Base-by-base conservation (phyloP, 352 stramenopile species). In the Phytophthora podocarpi region DNA sequence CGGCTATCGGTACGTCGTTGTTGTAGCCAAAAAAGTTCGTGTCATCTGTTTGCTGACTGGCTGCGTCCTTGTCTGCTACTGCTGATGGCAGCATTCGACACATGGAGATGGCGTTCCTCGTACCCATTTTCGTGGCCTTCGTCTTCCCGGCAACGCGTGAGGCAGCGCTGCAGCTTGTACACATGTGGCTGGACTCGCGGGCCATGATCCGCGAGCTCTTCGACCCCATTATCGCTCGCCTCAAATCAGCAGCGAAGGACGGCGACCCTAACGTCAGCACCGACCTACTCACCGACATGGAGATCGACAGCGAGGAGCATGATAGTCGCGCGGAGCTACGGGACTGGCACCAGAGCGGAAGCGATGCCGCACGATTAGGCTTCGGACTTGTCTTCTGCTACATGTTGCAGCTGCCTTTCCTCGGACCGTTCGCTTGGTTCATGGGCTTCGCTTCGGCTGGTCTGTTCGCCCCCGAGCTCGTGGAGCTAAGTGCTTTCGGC, bases 401-500 rank as follows among this genome's bases (percentile, higher is more conserved):
- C 42, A 60, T 90, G 30, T 41, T 89, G 16, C 70, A 88, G 42
- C 18, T 90, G 9, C 81, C 80, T 13, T 85, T 84, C 42, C 39
- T 91, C 12, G 82, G 82, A 0, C 80, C 82, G 12, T 87, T 91
- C 30, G 63, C 79, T 20, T 91, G 82, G 82, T 91, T 91, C 43
- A 64, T 84, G 21, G 80, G 67, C 1, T 91, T 91, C 46, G 72
- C 82, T 26, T 73, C 80, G 4, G 82, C 82, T 13, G 82, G 82
- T 1, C 49, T 90, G 3, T 78, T 85, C 46, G 72, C 82, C 0
- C 80, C 82, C 1, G 82, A 91, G 40, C 74, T 91, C 9, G 54
- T 91, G n/a, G 76, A 89, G 24, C 55, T 88, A 24, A 76, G 80
- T 26, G 93, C 95, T 30, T 98, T 98, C 59, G 92, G 82, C 9